These are phyloP conservation scores for Oldenlandia corymbosa DNA, from an alignment of 257 asterid species.

Conservation along the genomic window DNA sequence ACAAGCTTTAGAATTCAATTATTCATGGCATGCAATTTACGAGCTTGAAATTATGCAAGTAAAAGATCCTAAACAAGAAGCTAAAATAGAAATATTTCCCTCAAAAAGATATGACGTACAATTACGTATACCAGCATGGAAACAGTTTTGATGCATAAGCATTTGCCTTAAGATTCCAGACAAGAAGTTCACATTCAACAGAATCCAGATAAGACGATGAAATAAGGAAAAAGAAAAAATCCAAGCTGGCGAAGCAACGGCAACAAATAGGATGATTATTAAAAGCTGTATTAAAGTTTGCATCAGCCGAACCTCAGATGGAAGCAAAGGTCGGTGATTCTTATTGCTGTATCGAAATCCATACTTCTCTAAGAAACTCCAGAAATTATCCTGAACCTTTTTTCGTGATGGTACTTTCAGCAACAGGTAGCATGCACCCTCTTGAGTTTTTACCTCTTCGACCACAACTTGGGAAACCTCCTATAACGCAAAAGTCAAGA, in stretches of 20 bases:
- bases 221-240: no score
- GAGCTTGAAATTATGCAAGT: not conserved
- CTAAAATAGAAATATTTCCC: not conserved
- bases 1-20: not conserved
- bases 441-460: constrained; percentile 52
- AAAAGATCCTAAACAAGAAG: not conserved
- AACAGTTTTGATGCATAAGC: not conserved
- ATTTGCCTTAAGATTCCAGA: not conserved
- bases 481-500: constrained; percentile 32
- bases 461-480: constrained; percentile 62
- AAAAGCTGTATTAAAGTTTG: not conserved
- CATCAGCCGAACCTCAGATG: constrained; percentile 64
- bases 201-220: not conserved
- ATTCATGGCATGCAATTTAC: not conserved
- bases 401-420: constrained; percentile 64
- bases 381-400: constrained; percentile 31
- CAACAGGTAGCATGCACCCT: constrained; percentile 73
- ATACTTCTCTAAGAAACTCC: constrained; percentile 75
- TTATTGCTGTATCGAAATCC: constrained; percentile 69
- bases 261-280: not conserved
- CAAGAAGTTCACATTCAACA: not conserved
- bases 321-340: constrained; percentile 65
- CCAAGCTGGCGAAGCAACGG: not conserved
- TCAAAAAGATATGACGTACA: not conserved
- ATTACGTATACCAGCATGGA: not conserved